Evolutionary conservation across 495 filamentous ascomycete species (phyloP), one percentile per base, ranked within the genome.

Genomic region (Talaromyces stipitatus): DNA sequence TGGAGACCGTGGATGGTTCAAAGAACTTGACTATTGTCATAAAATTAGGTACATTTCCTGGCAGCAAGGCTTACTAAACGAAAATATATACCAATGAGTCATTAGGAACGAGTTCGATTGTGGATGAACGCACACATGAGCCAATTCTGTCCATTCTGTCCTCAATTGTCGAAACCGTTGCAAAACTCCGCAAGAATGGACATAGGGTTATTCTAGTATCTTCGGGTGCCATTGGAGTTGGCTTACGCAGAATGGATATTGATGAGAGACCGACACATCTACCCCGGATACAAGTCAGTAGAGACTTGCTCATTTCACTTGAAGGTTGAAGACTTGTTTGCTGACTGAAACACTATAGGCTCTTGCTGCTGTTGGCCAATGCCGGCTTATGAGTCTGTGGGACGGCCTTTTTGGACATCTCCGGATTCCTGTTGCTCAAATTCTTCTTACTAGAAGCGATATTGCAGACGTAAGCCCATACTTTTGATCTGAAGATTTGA

Each of bases 61-160:
- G 4, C 4, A n/a, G n/a, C n/a, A n/a, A n/a, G n/a, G n/a, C n/a
- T n/a, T n/a, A 45, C 9, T 45, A 6, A 2, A 5, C 18, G 38
- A 48, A 24, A 48, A 12, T 18, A 26, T 55, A 43, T 55, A 18
- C 26, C 23, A 20, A 32, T 54, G 22, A 48, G 11, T 29, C 38
- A 45, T 14, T 22, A 98, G 94, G 94, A 61, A 97, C 94, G 23
- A 96, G 91, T 72, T 98, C 94, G 12, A 97, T 98, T 61, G 94
- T 97, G 51, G 88, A 97, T 69, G 94, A 98, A 67, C 90, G 85
- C 62, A 96, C 88, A n/a, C 94, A 97, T 72, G 88, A 96, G 60
- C 95, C 95, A n/a, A 82, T 96, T 28, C 79, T 97, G 20, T 95
- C 91, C 8, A 95, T 90, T 56, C 73, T 98, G 52, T 88, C 87